phyloP scores from a whole-genome alignment of 2,329 filamentous ascomycete species.

The Sclerotinia nivalis region DNA sequence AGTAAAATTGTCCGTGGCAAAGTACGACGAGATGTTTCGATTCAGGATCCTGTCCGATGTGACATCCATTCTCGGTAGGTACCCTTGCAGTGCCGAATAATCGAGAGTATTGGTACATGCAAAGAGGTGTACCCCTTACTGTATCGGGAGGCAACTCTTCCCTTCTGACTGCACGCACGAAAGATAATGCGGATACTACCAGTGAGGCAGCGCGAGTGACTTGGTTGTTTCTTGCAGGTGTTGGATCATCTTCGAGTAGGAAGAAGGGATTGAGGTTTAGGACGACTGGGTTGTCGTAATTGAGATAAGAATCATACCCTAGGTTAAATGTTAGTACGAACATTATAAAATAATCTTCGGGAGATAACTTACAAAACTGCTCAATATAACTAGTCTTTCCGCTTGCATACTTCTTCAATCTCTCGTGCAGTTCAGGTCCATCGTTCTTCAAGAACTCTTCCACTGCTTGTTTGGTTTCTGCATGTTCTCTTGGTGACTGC shows the following conservation, averaged over 20 bases:
- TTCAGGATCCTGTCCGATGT: constrained; percentile 92
- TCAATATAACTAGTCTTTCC: constrained; percentile 96
- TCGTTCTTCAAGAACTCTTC: constrained; percentile 80
- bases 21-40: constrained; percentile 92
- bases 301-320: constrained; percentile 99
- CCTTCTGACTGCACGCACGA: constrained; percentile 87
- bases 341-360: neutral
- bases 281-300: constrained; percentile 96
- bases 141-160: constrained; percentile 92
- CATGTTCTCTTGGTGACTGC: constrained; percentile 77
- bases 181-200: constrained; percentile 84
- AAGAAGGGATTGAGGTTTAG: constrained; percentile 98
- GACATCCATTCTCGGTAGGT: constrained; percentile 89
- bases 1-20: constrained; percentile 95
- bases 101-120: constrained; percentile 98
- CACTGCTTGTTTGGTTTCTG: constrained; percentile 77
- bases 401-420: constrained; percentile 83
- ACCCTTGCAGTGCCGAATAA: constrained; percentile 94
- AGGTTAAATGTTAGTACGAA: constrained; percentile 20
- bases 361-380: constrained; percentile 79
- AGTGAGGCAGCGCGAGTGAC: constrained; percentile 92
- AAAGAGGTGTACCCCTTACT: constrained; percentile 78
- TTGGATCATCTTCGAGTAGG: constrained; percentile 94
- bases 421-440: constrained; percentile 83
- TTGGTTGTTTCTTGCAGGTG: constrained; percentile 93